Evolutionary conservation across 1,284 basidiomycete species (phyloP).

Genomic region (Puccinia coronata): DNA sequence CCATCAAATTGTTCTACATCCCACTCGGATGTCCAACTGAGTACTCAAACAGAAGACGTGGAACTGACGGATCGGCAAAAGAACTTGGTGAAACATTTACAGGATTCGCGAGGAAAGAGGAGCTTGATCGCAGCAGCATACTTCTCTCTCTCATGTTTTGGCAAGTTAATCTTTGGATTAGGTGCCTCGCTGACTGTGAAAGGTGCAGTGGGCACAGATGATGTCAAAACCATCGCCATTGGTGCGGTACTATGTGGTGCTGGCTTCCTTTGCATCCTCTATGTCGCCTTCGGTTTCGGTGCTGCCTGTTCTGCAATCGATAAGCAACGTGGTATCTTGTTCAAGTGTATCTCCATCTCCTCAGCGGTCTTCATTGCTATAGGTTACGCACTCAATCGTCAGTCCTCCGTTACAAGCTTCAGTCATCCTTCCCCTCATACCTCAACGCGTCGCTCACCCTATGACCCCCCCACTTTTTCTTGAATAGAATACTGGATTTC

Average conservation of each 20-base stretch:
- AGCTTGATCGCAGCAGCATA: slow-evolving; percentile 24
- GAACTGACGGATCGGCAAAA: slow-evolving; percentile 19
- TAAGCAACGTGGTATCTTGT: neutral
- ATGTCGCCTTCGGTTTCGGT: slow-evolving; percentile 28
- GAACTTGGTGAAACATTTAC: neutral
- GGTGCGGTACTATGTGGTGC: neutral
- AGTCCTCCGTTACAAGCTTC: neutral
- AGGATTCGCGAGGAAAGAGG: neutral
- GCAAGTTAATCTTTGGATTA: slow-evolving; percentile 33
- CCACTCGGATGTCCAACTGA: too few species aligned
- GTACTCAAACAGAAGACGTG: neutral
- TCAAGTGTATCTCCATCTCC: slow-evolving; percentile 12
- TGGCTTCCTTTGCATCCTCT: slow-evolving; percentile 23
- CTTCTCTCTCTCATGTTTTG: slow-evolving; percentile 17
- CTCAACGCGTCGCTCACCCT: too few species aligned
- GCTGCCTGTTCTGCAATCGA: slow-evolving; percentile 20
- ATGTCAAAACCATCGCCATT: neutral
- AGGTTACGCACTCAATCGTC: slow-evolving; percentile 32
- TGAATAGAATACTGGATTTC: slow-evolving; percentile 23
- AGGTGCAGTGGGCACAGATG: neutral
- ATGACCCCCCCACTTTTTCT: too few species aligned
- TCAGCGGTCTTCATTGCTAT: slow-evolving; percentile 16
- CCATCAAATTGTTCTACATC: too few species aligned
- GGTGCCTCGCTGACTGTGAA: slow-evolving; percentile 21
- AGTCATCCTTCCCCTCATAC: neutral